Evolutionary conservation across 495 filamentous ascomycete genomes (phyloP), one percentile per base, ranked within the genome.

Genomic region (Penicillium silybi): DNA sequence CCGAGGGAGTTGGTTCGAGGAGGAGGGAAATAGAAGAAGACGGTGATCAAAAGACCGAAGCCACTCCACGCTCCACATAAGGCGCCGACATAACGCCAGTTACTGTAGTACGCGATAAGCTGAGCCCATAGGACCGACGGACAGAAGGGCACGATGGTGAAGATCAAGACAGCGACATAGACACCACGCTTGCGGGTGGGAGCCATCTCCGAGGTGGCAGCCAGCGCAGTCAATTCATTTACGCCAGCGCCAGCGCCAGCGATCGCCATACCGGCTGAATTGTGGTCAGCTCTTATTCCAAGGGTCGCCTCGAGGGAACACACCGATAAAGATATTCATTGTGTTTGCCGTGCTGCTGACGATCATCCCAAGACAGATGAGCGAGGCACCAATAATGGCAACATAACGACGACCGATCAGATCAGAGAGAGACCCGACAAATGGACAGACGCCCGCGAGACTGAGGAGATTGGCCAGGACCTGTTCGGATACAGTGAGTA

Each of bases 321-420:
- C 67, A 85, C 85, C 79, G 47, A 89, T 88, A 57, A 88, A 87
- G 46, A 70, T 72, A 54, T 84, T 83, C 85, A 89, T 90, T 2
- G 56, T 75, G 16, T 82, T 53, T 2, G 85, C 85, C 7, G 83
- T 85, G 22, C 79, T 78, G 54, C 77, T 78, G 22, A 89, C 70
- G 27, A 86, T 81, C 70, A 85, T 83, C n/a, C 85, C 86, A 27
- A 88, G 42, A 38, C 85, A 75, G 48, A 88, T 70, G 23, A 85
- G 76, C 8, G 62, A 41, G 10, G 75, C 78, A 1, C 86, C 86
- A 16, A 77, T 61, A 27, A 88, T 70, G 20, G 85, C 85, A 18
- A 88, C 82, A 61, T 78, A 84, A 49, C 85, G 79, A 52, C 86
- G 80, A 27, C 86, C 86, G 41, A 86, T 62, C 7, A 89, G 62